Evolutionary conservation across 1,284 basidiomycete genomes (phyloP).

Genomic region (Flammula alnicola): DNA sequence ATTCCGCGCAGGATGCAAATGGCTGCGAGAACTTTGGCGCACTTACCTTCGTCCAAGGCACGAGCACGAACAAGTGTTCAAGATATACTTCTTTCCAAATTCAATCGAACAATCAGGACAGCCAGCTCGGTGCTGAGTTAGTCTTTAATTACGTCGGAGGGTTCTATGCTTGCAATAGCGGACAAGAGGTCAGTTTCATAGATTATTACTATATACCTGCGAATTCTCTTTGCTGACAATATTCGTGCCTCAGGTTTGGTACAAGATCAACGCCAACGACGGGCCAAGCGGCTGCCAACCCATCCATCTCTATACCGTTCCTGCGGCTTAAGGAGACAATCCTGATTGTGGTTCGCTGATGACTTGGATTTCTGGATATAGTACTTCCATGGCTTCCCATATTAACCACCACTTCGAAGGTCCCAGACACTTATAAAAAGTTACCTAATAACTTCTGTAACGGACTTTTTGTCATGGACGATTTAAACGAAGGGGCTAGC

Average conservation of each 20-base stretch:
- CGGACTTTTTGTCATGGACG: no score
- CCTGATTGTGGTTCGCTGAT: neutral
- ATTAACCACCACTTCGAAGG: no score
- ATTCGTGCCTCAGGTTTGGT: conserved; percentile 31
- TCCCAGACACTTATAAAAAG: no score
- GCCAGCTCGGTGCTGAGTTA: conserved; percentile 34
- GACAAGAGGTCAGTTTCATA: conserved; percentile 29
- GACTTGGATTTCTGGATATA: neutral
- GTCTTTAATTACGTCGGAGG: conserved; percentile 34
- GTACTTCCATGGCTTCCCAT: no score
- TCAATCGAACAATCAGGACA: conserved; percentile 30
- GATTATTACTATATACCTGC: neutral
- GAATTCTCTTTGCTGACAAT: neutral
- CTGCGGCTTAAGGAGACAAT: conserved; percentile 26
- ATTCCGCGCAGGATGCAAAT: conserved; percentile 16
- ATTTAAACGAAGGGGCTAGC: no score
- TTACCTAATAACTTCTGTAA: no score
- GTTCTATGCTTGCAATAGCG: conserved; percentile 35
- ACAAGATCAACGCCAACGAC: conserved; percentile 27
- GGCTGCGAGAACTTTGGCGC: conserved; percentile 33
- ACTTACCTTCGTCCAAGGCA: conserved; percentile 27
- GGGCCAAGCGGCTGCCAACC: conserved; percentile 28
- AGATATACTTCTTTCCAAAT: conserved; percentile 31
- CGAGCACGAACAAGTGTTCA: conserved; percentile 35
- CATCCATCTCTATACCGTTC: conserved; percentile 33